These are phyloP conservation scores for Hypoxylon rubiginosum DNA, from an alignment of 2,329 filamentous ascomycete species.

Conservation along the genomic window DNA sequence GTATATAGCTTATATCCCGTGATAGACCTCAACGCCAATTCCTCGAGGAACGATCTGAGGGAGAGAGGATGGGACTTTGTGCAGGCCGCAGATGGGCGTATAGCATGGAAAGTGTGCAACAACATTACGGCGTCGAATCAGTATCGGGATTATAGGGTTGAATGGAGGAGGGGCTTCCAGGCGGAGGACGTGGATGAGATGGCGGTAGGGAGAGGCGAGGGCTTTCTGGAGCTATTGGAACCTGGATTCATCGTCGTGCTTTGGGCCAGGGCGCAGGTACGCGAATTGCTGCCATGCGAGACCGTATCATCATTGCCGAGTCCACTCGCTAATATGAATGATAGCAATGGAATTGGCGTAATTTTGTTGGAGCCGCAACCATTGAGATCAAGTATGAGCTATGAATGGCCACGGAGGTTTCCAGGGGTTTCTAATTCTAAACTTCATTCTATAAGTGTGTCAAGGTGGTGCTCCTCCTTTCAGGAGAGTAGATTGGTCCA, in stretches of 20 bases:
- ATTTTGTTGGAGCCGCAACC: slow-evolving; percentile 32
- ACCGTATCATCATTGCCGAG: not conserved
- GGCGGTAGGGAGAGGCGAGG: slow-evolving; percentile 27
- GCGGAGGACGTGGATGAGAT: slow-evolving; percentile 18
- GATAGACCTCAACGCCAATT: not conserved
- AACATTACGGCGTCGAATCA: slow-evolving; percentile 23
- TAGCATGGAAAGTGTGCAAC: slow-evolving; percentile 35
- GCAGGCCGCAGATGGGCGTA: slow-evolving; percentile 8
- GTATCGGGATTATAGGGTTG: slow-evolving; percentile 30
- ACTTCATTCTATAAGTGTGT: not conserved
- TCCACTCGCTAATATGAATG: slow-evolving; percentile 15
- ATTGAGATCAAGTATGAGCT: slow-evolving; percentile 39
- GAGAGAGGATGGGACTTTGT: slow-evolving; percentile 38
- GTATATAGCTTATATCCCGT: not conserved
- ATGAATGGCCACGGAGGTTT: not conserved
- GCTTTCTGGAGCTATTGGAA: slow-evolving; percentile 34
- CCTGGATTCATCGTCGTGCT: slow-evolving; percentile 31
- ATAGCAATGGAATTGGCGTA: slow-evolving; percentile 30
- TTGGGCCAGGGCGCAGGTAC: slow-evolving; percentile 38
- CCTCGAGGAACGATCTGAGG: slow-evolving; percentile 17
- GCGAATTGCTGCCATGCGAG: slow-evolving; percentile 8
- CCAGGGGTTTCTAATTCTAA: no score
- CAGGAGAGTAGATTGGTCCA: no score
- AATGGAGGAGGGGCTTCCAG: slow-evolving; percentile 29
- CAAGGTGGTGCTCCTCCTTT: not conserved